phyloP scores from a whole-genome alignment of 768 basidiomycete species.

The Vararia minispora region DNA sequence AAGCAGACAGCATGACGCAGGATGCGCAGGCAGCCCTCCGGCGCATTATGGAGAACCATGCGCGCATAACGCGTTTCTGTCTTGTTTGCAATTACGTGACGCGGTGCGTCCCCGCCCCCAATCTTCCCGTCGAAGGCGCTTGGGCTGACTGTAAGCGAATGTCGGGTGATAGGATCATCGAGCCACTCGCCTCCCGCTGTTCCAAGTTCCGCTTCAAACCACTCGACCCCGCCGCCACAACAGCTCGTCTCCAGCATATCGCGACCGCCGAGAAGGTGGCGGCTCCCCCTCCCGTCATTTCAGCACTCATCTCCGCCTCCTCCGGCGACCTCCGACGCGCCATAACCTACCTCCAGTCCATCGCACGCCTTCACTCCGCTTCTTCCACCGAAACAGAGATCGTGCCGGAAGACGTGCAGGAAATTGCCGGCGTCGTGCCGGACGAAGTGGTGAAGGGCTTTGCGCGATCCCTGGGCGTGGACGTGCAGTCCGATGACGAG shows the following conservation, averaged over 20 bases:
- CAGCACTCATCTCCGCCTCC: constrained; percentile 68
- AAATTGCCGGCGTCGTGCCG: constrained; percentile 95
- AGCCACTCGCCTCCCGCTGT: constrained; percentile 96
- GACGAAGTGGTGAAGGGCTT: constrained; percentile 58
- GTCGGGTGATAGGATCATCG: constrained; percentile 76
- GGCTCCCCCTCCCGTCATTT: constrained; percentile 47
- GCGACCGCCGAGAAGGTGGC: constrained; percentile 63
- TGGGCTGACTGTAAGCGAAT: not conserved
- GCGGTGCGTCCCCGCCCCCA: constrained; percentile 38
- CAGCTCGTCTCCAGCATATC: constrained; percentile 67
- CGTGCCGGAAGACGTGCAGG: constrained; percentile 73
- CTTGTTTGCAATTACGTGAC: constrained; percentile 99
- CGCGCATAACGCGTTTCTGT: constrained; percentile 94
- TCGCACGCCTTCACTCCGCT: constrained; percentile 74
- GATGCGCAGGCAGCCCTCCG: constrained; percentile 95
- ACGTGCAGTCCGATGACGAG: constrained; percentile 34
- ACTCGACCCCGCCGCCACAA: constrained; percentile 68
- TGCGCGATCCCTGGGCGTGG: constrained; percentile 62
- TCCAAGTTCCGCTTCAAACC: constrained; percentile 98
- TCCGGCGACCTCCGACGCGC: constrained; percentile 91
- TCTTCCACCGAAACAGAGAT: constrained; percentile 66
- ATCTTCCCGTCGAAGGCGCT: not conserved
- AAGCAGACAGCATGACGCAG: constrained; percentile 99
- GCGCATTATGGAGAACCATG: constrained; percentile 99
- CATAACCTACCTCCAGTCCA: constrained; percentile 96